Conservation (phyloP, 73 alveolate genomes). For the Stentor coeruleus region DNA sequence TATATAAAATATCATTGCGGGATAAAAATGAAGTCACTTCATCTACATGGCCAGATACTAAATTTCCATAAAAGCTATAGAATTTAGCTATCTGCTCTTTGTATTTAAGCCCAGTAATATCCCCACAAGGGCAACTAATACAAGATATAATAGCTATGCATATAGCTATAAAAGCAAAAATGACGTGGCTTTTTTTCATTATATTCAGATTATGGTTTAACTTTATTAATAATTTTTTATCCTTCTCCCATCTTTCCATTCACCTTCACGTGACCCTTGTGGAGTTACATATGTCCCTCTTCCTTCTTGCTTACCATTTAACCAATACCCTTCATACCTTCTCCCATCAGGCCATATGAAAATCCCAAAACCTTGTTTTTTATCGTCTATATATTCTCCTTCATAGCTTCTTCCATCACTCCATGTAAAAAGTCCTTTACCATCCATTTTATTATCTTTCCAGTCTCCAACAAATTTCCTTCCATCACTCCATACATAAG, state of each 20-base stretch:
- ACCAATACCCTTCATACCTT: conserved; percentile 49
- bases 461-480: conserved; percentile 54
- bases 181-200: too few relatives aligned
- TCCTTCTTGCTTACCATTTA: conserved; percentile 54
- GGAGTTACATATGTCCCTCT: conserved; percentile 31
- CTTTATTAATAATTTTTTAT: too few relatives aligned
- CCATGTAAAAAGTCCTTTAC: conserved; percentile 65
- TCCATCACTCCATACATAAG: conserved; percentile 63
- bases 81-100: too few relatives aligned
- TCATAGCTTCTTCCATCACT: conserved; percentile 65
- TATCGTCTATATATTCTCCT: conserved; percentile 63
- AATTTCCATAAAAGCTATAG: too few relatives aligned
- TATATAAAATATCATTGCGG: background rate
- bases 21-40: background rate
- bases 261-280: background rate
- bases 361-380: conserved; percentile 58
- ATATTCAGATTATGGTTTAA: too few relatives aligned
- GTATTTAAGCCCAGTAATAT: too few relatives aligned
- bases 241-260: background rate
- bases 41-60: too few relatives aligned
- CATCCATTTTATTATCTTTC: conserved; percentile 62
- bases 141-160: too few relatives aligned
- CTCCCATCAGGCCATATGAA: conserved; percentile 63
- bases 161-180: too few relatives aligned
- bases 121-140: too few relatives aligned